Percentiles rank a stretch among this genome's conserved stretches.
phyloP scores from a whole-genome alignment of 169 alveolate species.

The Plasmodium reichenowi region DNA sequence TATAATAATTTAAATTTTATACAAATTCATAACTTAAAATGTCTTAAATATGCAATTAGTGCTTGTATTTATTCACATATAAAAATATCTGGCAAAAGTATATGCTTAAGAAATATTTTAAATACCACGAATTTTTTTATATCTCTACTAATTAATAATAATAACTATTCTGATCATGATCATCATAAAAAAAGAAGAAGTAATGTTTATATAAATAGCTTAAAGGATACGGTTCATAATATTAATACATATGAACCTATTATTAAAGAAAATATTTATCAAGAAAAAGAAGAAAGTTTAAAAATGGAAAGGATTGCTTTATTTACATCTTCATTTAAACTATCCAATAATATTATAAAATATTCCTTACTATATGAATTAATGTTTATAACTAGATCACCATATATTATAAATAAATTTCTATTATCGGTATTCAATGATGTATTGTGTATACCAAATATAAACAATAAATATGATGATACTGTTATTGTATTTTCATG shows the following conservation, averaged over 20 bases:
- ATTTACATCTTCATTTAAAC: constrained; percentile 32
- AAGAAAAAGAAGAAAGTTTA: constrained; percentile 59
- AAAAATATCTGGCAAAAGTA: constrained; percentile 22
- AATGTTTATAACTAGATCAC: constrained; percentile 71
- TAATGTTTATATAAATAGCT: constrained; percentile 3
- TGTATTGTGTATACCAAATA: constrained; percentile 49
- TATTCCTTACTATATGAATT: constrained; percentile 55
- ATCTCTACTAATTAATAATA: constrained; percentile 9
- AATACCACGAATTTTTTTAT: constrained; percentile 43
- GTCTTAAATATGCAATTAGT: constrained; percentile 63
- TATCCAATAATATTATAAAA: constrained; percentile 35
- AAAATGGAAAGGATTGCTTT: constrained; percentile 55
- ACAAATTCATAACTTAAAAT: constrained; percentile 12
- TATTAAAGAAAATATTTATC: constrained; percentile 45
- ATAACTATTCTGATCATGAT: not conserved
- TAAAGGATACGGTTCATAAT: not conserved
- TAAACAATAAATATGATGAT: constrained; percentile 35
- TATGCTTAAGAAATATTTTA: constrained; percentile 48
- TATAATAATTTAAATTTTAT: constrained; percentile 2
- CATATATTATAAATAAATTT: constrained; percentile 59
- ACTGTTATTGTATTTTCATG: constrained; percentile 52
- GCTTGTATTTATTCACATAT: constrained; percentile 60
- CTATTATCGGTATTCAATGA: constrained; percentile 72
- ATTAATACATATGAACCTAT: constrained; percentile 43
- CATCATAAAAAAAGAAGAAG: not conserved